Evolutionary conservation across 257 asterid species (phyloP).

Genomic region (Solanum pennellii): DNA sequence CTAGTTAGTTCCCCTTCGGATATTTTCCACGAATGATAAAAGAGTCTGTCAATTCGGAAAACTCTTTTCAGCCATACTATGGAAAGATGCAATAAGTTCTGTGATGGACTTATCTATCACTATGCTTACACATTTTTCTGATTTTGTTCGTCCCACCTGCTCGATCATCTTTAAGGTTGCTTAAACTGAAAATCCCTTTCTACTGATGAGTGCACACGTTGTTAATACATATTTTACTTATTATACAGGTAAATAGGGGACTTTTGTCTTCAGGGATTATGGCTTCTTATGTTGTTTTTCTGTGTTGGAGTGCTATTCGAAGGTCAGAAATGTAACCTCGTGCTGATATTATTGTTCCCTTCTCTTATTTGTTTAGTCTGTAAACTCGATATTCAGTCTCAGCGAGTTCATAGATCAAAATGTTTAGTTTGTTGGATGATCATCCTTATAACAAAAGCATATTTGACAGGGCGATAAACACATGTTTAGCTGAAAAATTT

Average conservation of each 20-base stretch:
- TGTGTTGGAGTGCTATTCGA: slow-evolving; percentile 90
- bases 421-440: neutral
- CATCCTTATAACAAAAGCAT: neutral
- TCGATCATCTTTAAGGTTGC: neutral
- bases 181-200: neutral
- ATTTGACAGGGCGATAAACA: neutral
- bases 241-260: slow-evolving; percentile 78
- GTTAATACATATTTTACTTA: neutral
- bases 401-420: neutral
- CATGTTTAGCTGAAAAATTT: neutral
- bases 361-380: neutral
- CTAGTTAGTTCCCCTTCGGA: neutral
- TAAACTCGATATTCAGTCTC: neutral
- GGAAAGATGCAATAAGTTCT: neutral
- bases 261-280: slow-evolving; percentile 85
- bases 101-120: neutral
- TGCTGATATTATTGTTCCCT: neutral
- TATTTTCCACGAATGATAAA: neutral
- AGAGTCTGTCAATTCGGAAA: neutral
- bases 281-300: slow-evolving; percentile 91
- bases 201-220: neutral
- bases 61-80: neutral
- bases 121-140: neutral
- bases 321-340: slow-evolving; percentile 28
- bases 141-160: neutral